A percentile compares a stretch with the other conserved stretches of the same genome.
Conservation (phyloP, 2,329 filamentous ascomycete species). For the Scopulariopsis brevicaulis region DNA sequence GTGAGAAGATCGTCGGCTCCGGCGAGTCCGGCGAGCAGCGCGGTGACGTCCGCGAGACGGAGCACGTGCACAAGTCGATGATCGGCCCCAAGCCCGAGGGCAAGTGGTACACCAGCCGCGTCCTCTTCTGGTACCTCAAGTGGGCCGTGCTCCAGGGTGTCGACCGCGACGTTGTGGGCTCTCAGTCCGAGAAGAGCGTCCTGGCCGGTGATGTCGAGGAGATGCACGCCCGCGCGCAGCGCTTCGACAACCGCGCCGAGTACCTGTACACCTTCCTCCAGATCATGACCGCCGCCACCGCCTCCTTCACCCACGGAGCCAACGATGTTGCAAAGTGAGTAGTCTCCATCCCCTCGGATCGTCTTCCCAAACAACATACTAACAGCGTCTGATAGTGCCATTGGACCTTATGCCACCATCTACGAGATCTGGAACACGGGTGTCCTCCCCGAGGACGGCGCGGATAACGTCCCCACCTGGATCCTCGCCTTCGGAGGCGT, state of each 20-base stretch:
- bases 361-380: background rate
- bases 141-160: constrained; percentile 33
- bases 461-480: constrained; percentile 45
- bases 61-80: constrained; percentile 18
- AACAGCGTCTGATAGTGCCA: constrained; percentile 28
- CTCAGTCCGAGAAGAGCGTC: constrained; percentile 23
- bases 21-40: background rate
- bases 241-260: constrained; percentile 52
- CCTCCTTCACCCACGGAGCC: constrained; percentile 54
- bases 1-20: constrained; percentile 15
- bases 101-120: constrained; percentile 27
- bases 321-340: constrained; percentile 43
- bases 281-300: constrained; percentile 47
- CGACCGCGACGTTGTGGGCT: constrained; percentile 26
- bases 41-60: constrained; percentile 23
- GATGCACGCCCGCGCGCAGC: constrained; percentile 42
- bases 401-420: constrained; percentile 52
- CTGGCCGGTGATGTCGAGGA: constrained; percentile 41
- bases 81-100: constrained; percentile 28
- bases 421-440: constrained; percentile 47
- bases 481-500: constrained; percentile 41
- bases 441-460: constrained; percentile 20
- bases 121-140: constrained; percentile 33
- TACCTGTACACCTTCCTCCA: constrained; percentile 50
- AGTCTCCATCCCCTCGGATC: background rate